Evolutionary conservation across 2,329 filamentous ascomycete species (phyloP).

Genomic region (Penicillium sp.): DNA sequence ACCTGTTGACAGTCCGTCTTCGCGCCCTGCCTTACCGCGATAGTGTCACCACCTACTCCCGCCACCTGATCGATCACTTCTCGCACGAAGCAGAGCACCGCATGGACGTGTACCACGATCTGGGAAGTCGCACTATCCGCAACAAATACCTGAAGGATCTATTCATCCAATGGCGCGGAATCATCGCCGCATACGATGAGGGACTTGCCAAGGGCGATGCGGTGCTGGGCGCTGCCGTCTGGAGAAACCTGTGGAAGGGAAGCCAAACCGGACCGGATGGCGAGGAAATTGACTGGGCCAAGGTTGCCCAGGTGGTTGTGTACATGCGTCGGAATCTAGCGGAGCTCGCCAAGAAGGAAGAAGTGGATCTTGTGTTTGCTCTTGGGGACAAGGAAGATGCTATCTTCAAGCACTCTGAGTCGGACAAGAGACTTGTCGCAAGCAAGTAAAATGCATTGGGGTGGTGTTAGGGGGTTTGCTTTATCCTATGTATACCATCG

Average conservation of each 20-base stretch:
- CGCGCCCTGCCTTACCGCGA: slow-evolving; percentile 71
- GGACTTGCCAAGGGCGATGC: slow-evolving; percentile 50
- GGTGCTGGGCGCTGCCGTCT: slow-evolving; percentile 67
- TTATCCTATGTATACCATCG: slow-evolving; percentile 1
- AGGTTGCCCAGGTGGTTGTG: slow-evolving; percentile 62
- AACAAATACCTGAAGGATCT: slow-evolving; percentile 77
- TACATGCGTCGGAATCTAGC: slow-evolving; percentile 63
- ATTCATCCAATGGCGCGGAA: slow-evolving; percentile 88
- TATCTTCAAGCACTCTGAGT: slow-evolving; percentile 37
- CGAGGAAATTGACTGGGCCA: slow-evolving; percentile 60
- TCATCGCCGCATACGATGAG: slow-evolving; percentile 67
- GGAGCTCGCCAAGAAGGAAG: slow-evolving; percentile 55
- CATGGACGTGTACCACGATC: slow-evolving; percentile 54
- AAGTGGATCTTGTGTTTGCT: slow-evolving; percentile 58
- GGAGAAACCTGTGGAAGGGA: slow-evolving; percentile 90
- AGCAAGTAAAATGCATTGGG: slow-evolving; percentile 18
- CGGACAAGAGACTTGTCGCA: slow-evolving; percentile 43
- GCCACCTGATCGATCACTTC: slow-evolving; percentile 92
- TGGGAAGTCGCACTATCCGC: slow-evolving; percentile 56
- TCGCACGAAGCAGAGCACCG: slow-evolving; percentile 70
- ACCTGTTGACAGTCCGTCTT: slow-evolving; percentile 80
- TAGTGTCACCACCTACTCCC: slow-evolving; percentile 75
- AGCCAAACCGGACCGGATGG: slow-evolving; percentile 46
- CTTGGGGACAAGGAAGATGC: slow-evolving; percentile 39
- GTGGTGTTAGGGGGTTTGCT: not conserved